phyloP scores from a whole-genome alignment of 176 grass and related monocot genomes.

The Avena sativa region DNA sequence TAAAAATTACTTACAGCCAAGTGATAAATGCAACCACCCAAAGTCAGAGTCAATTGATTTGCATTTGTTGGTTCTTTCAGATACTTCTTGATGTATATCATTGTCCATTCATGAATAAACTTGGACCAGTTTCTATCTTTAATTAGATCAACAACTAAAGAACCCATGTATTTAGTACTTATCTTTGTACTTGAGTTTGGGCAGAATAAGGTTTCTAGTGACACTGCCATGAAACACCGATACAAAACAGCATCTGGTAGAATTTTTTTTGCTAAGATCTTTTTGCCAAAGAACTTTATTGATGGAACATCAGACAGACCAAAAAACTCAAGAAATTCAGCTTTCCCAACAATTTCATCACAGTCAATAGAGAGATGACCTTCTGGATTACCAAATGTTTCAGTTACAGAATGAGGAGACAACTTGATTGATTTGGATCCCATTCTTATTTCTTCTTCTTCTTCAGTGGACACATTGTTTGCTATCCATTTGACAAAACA shows the following conservation, averaged over 20 bases:
- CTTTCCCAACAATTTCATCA: too few species aligned
- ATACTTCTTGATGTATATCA: not conserved
- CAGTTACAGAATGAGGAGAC: too few species aligned
- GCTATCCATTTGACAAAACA: not conserved
- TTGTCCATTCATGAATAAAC: not conserved
- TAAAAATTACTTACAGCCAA: too few species aligned
- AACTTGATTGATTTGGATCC: not conserved
- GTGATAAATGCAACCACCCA: too few species aligned
- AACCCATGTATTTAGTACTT: not conserved
- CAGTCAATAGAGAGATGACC: too few species aligned
- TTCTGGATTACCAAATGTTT: too few species aligned
- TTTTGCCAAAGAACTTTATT: not conserved
- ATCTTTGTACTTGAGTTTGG: not conserved
- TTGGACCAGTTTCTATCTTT: not conserved
- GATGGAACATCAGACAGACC: too few species aligned
- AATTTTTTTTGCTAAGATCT: not conserved
- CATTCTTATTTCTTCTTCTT: not conserved
- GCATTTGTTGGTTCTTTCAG: not conserved
- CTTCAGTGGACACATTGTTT: not conserved
- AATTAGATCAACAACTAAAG: not conserved
- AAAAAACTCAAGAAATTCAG: too few species aligned
- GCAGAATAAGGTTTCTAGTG: not conserved
- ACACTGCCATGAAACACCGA: not conserved
- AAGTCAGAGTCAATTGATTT: too few species aligned
- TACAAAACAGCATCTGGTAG: not conserved